Conservation (phyloP, 2,329 filamentous ascomycete species). For the Pyricularia grisea region DNA sequence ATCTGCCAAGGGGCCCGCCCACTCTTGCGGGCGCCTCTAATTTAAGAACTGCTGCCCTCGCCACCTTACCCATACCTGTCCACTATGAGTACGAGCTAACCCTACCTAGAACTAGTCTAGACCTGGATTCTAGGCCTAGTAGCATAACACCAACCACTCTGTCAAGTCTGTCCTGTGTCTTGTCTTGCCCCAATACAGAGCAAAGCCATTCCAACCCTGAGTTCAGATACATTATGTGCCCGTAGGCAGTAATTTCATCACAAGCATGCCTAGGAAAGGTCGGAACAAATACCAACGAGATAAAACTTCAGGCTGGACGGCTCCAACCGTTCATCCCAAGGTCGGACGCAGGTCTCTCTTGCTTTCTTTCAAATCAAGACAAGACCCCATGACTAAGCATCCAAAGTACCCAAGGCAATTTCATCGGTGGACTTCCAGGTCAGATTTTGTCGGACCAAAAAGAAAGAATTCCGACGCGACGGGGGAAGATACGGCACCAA, state of each 20-base stretch:
- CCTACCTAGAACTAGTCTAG: too few relatives aligned
- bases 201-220: background rate
- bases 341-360: background rate
- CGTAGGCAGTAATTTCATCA: background rate
- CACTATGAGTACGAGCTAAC: too few relatives aligned
- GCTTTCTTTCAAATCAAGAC: too few relatives aligned
- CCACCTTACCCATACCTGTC: background rate
- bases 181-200: background rate
- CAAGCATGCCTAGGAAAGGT: background rate
- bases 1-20: background rate
- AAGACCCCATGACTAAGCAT: background rate
- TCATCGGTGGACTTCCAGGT: background rate
- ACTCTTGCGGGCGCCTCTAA: background rate
- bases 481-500: too few relatives aligned
- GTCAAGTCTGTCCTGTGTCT: background rate
- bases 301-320: background rate
- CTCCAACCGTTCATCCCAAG: background rate
- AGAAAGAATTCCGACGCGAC: too few relatives aligned
- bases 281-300: background rate
- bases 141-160: background rate
- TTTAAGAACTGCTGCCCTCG: background rate
- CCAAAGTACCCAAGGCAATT: background rate
- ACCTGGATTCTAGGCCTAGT: background rate
- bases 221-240: too few relatives aligned
- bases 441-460: too few relatives aligned